Conservation (phyloP, 148 eudicot genomes). For the Cornus controversa region DNA sequence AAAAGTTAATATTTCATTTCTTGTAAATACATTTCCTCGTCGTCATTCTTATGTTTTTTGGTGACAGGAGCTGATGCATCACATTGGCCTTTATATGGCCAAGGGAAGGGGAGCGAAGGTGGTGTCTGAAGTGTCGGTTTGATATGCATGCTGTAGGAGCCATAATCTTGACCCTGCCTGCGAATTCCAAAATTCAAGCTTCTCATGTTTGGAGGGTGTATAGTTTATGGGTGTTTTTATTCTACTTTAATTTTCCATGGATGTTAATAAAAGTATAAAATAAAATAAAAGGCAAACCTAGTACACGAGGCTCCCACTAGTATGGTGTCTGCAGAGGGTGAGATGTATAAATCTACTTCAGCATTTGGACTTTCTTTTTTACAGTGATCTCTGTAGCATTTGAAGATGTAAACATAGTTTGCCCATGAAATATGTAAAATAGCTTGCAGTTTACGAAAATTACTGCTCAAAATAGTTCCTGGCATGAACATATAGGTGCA, state of each 20-base stretch:
- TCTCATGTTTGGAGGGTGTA: too few species aligned
- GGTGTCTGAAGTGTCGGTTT: conserved; percentile 59
- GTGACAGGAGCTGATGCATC: conserved; percentile 83
- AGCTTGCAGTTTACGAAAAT: too few species aligned
- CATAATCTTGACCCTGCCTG: background rate
- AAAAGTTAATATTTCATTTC: background rate
- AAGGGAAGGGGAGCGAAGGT: conserved; percentile 86
- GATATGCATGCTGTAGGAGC: background rate
- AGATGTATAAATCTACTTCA: background rate
- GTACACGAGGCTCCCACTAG: too few species aligned
- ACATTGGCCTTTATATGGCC: conserved; percentile 81
- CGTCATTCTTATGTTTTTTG: background rate
- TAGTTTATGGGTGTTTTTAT: background rate
- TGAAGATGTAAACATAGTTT: background rate
- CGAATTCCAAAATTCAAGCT: background rate
- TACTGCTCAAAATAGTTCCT: too few species aligned
- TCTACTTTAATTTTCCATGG: too few species aligned
- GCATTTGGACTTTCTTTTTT: too few species aligned
- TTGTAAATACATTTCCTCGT: background rate
- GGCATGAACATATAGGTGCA: too few species aligned
- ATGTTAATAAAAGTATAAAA: too few species aligned
- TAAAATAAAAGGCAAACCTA: too few species aligned
- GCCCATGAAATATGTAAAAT: background rate
- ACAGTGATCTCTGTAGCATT: too few species aligned
- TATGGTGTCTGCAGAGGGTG: too few species aligned